Base-by-base conservation (phyloP, 129 eudicot species). In the Apium graveolens region DNA sequence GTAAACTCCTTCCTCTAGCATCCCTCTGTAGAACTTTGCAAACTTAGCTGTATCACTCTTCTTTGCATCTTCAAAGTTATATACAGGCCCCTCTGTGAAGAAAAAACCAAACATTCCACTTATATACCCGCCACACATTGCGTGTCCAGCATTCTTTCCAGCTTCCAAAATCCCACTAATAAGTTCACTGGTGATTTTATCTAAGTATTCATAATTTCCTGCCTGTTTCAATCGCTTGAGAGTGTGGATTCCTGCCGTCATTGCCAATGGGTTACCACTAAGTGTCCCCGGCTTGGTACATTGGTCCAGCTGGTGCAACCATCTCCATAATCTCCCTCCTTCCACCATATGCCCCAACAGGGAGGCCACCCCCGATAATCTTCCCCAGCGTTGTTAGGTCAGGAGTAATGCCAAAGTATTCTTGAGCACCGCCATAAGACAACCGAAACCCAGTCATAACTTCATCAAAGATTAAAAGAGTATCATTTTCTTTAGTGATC, bases 291-390 rank as follows among this genome's bases (percentile, higher is more conserved):
- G 96, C 99, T 60, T 95, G 99, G 79, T 95, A 95, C 96, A 91
- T 87, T 35, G 98, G 97, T 31, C 98, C 97, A 1, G 95, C 91
- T 7, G 98, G 98, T 24, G 97, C 97, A 79, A 96, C 97, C 97
- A 92, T 90, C 88, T 96, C 97, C 97, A 96, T 96, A 27, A 96
- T 92, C 11, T 92, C 99, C 80, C 90, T 75, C 89, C 95, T 86
- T 53, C 98, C 96, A 51, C 97, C 97, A 73, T 96, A 96, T 14
- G 97, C 99, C 37, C 99, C 97, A 27, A 96, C 96, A 3, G 95
- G 99, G 32, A 89, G 81, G 16, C 98, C 98, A 18, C 98, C 97
- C 41, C 98, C 93, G 0, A 94, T 89, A 68, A 91, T 85, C 85
- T 94, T 94, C 51, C 97, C 97, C 0, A 88, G 82, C 0, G 97